Conservation (phyloP, 371 early-diverging fungal genomes). For the Nematocida ausubeli region DNA sequence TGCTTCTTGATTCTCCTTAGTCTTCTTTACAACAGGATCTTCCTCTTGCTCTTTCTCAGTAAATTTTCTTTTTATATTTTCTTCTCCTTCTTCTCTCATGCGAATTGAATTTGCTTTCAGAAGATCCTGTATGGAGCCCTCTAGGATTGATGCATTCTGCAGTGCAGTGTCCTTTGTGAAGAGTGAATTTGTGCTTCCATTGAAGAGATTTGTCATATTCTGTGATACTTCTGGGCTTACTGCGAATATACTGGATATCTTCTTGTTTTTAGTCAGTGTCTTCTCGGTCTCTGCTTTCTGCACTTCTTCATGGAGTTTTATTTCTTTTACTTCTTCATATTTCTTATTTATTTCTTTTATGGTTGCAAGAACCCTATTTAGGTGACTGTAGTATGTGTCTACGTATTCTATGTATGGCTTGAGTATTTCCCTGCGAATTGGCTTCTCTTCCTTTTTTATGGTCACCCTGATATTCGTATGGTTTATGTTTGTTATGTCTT, state of each 20-base stretch:
- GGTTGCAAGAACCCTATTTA: not conserved
- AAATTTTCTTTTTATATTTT: not conserved
- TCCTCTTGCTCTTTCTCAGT: too few relatives aligned
- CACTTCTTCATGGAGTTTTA: not conserved
- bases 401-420: constrained; percentile 19
- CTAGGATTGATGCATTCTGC: not conserved
- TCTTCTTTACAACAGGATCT: too few relatives aligned
- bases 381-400: constrained; percentile 30
- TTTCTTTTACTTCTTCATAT: not conserved
- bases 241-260: not conserved
- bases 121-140: not conserved
- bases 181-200: not conserved
- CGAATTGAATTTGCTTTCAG: not conserved
- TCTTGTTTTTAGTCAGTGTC: not conserved
- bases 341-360: not conserved
- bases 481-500: constrained; percentile 67
- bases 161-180: not conserved
- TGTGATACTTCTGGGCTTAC: not conserved
- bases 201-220: not conserved
- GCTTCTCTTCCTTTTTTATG: constrained; percentile 59
- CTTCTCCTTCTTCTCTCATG: not conserved
- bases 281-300: not conserved
- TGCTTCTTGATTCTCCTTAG: too few relatives aligned
- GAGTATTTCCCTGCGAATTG: constrained; percentile 24
- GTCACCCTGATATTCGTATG: constrained; percentile 63